phyloP scores from a whole-genome alignment of 306 rosid genomes.

The Styphnolobium japonicum region DNA sequence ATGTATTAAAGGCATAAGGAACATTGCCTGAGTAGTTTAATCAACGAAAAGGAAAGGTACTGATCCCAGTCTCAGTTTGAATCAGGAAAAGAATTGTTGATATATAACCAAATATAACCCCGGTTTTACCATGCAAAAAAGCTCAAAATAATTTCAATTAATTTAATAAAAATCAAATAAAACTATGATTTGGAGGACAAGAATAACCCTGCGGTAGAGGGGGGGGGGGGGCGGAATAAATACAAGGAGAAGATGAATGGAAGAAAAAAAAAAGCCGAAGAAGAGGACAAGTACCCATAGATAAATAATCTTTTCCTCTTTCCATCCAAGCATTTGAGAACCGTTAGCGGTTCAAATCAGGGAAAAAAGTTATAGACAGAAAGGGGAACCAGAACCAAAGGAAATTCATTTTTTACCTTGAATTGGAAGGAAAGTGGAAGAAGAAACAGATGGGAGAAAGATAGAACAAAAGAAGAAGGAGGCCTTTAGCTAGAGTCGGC shows the following conservation, averaged over 20 bases:
- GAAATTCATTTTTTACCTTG: background rate
- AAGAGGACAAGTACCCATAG: slow-evolving; percentile 7
- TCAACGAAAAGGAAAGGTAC: slow-evolving; percentile 53
- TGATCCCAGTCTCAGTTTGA: slow-evolving; percentile 50
- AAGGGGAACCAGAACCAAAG: slow-evolving; percentile 29
- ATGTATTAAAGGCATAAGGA: slow-evolving; percentile 77
- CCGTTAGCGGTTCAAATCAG: slow-evolving; percentile 51
- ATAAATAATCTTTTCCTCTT: slow-evolving; percentile 33
- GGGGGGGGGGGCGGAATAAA: too few species aligned
- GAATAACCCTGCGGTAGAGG: too few species aligned
- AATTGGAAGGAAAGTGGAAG: background rate
- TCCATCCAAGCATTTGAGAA: slow-evolving; percentile 44
- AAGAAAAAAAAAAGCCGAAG: background rate
- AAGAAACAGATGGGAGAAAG: background rate
- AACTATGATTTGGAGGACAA: background rate
- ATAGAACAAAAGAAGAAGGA: background rate
- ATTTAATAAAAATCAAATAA: background rate
- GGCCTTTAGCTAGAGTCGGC: background rate
- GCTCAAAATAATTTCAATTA: background rate
- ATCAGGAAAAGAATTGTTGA: slow-evolving; percentile 38
- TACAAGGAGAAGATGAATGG: background rate
- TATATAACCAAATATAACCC: slow-evolving; percentile 20
- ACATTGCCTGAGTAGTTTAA: slow-evolving; percentile 85
- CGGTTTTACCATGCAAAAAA: slow-evolving; percentile 44
- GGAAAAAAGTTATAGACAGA: slow-evolving; percentile 38